Percentiles rank a stretch among this genome's conserved stretches.
These are phyloP conservation scores for Backusella tuberculispora DNA, from an alignment of 192 early-diverging fungal genomes.

Conservation along the genomic window DNA sequence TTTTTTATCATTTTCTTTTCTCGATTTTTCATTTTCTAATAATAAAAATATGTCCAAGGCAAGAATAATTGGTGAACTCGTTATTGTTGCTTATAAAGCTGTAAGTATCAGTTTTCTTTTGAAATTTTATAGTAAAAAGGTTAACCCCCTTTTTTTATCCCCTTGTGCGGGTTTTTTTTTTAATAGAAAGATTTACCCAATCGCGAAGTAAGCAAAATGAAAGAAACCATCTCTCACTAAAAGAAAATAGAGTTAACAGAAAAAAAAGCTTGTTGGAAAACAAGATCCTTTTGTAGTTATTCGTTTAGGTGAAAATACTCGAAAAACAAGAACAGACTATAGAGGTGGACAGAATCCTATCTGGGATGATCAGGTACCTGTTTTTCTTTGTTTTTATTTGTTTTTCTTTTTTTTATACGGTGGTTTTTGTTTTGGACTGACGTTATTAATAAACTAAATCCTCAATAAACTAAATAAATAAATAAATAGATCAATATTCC, in stretches of 20 bases:
- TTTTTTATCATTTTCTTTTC: neutral
- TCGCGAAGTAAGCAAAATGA: constrained; percentile 32
- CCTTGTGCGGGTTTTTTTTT: neutral
- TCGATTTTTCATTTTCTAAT: neutral
- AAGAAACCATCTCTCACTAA: neutral
- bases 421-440: neutral
- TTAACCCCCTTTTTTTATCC: neutral
- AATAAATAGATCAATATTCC: constrained; percentile 44
- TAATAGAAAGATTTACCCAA: constrained; percentile 45
- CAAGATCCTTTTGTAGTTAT: constrained; percentile 59
- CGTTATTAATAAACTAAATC: neutral
- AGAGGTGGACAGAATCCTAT: constrained; percentile 58
- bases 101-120: constrained; percentile 27
- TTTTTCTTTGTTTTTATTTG: neutral
- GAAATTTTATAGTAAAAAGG: neutral
- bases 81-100: constrained; percentile 43
- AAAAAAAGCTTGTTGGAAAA: constrained; percentile 49
- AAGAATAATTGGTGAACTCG: constrained; percentile 43
- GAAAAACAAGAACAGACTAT: constrained; percentile 53
- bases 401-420: too few relatives aligned
- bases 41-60: constrained; percentile 27
- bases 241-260: neutral
- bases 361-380: constrained; percentile 61
- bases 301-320: constrained; percentile 48
- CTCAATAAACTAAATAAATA: constrained; percentile 29